Evolutionary conservation across 2,329 filamentous ascomycete genomes (phyloP), one percentile per base, ranked within the genome.

Genomic region (Ophiocordyceps camponoti-floridani): DNA sequence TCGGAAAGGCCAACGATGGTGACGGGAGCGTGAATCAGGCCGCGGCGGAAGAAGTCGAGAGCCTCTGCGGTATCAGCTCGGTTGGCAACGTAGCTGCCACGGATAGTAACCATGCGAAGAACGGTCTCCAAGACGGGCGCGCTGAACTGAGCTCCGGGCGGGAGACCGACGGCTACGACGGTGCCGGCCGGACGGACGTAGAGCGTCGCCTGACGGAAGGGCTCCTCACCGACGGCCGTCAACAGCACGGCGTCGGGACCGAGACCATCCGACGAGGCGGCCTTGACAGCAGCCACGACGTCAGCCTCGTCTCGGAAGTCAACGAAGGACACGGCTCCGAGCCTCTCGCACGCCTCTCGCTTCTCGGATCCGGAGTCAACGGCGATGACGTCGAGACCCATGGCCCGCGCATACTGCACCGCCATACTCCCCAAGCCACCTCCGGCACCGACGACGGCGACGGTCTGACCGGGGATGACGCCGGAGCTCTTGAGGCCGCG

Each of bases 41-140:
- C 89, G 19, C 82, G 73, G 46, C 73, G 68, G 70, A 77, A 95
- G 69, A 95, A 95, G 52, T 95, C 88, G 49, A 96, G 70, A 3
- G 89, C 88, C 69, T 96, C 89, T 44, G 79, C 75, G 1, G 79
- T 82, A 60, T 96, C 89, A 59, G 82, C 79, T 52, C 89, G 77
- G 69, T 94, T 95, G 47, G 89, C 89, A 52, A 96, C 89, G 60
- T 95, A 95, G 54, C 79, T 86, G 48, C 88, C 88, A 69, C 84
- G 84, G 71, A 96, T 95, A 55, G 65, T 79, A 67, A 95, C 79
- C 86, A 94, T 94, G 65, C 80, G 68, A 58, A 89, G 72, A 49
- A 95, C 89, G 8, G 82, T 85, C 58, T 88, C 80, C 61, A 95
- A 94, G 45, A 95, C 87, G 37, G 86, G 84, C 1, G 88, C 87